Percentiles rank a stretch among this genome's conserved stretches.
These are phyloP conservation scores for Botryobasidium botryosum DNA, from an alignment of 768 basidiomycete genomes.

Conservation along the genomic window DNA sequence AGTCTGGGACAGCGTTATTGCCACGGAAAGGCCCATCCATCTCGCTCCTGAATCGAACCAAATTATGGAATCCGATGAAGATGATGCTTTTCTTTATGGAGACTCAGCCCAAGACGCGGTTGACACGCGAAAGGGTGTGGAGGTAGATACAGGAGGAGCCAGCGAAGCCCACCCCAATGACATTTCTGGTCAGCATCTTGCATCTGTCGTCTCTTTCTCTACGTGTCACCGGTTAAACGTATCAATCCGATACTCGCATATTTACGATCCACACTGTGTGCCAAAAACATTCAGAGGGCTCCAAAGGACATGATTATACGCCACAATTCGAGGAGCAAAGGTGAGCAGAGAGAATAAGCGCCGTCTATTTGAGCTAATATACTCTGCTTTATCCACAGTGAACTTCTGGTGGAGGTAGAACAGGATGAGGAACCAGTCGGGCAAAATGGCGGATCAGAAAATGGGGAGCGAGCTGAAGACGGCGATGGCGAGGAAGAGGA, in stretches of 20 bases:
- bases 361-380: not conserved
- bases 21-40: no score
- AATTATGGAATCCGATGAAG: no score
- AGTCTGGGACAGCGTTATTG: no score
- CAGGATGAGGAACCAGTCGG: no score
- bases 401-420: not conserved
- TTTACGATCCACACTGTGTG: conserved; percentile 18
- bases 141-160: conserved; percentile 12
- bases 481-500: conserved; percentile 23
- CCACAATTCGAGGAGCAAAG: conserved; percentile 12
- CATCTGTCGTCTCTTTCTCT: conserved; percentile 19
- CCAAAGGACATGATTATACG: conserved; percentile 18
- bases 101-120: conserved; percentile 23
- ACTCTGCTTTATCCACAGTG: not conserved
- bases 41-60: no score
- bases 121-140: not conserved
- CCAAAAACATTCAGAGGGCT: conserved; percentile 32
- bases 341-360: conserved; percentile 3
- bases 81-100: conserved; percentile 68
- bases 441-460: no score
- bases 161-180: conserved; percentile 21
- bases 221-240: conserved; percentile 22
- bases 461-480: conserved; percentile 16
- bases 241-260: conserved; percentile 14
- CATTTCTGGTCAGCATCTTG: conserved; percentile 16